These are phyloP conservation scores for Brassica rapa DNA, from an alignment of 345 rosid species.

Conservation along the genomic window DNA sequence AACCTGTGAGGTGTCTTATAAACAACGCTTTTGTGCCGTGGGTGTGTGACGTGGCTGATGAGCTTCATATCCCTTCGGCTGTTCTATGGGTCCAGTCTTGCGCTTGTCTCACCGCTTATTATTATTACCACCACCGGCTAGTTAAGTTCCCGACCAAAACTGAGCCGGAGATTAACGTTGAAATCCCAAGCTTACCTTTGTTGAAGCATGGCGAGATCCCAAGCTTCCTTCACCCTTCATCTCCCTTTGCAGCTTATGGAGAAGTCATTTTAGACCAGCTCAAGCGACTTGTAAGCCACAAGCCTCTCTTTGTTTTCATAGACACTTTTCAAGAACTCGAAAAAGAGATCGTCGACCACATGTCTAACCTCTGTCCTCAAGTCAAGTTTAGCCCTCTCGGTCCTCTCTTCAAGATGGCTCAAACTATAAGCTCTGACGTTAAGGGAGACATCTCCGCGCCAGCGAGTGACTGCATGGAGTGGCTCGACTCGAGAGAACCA, in stretches of 20 bases:
- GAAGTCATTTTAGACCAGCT: constrained; percentile 53
- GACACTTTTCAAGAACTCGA: constrained; percentile 72
- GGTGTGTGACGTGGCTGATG: constrained; percentile 71
- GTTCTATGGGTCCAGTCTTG: constrained; percentile 91
- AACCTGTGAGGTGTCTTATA: constrained; percentile 61
- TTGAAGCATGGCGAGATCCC: constrained; percentile 76
- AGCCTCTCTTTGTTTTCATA: constrained; percentile 61
- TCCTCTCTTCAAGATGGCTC: constrained; percentile 59
- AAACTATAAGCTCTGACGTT: constrained; percentile 33
- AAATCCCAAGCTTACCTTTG: constrained; percentile 57
- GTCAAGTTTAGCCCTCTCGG: constrained; percentile 54
- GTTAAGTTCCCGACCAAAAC: constrained; percentile 55
- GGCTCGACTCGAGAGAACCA: constrained; percentile 47
- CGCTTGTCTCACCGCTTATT: constrained; percentile 66
- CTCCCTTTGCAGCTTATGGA: constrained; percentile 38
- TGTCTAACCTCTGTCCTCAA: constrained; percentile 53
- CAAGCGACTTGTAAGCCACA: constrained; percentile 47
- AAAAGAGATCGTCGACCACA: constrained; percentile 53
- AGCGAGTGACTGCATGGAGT: constrained; percentile 51
- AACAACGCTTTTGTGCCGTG: constrained; percentile 76
- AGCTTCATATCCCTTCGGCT: constrained; percentile 67
- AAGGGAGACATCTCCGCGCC: constrained; percentile 54
- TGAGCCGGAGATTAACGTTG: constrained; percentile 56
- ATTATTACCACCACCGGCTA: constrained; percentile 52
- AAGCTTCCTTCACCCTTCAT: constrained; percentile 62